A percentile compares a stretch with the other conserved stretches of the same genome.
Conservation (phyloP, 805 yeast species). For the Barnettozyma wickerhamii region DNA sequence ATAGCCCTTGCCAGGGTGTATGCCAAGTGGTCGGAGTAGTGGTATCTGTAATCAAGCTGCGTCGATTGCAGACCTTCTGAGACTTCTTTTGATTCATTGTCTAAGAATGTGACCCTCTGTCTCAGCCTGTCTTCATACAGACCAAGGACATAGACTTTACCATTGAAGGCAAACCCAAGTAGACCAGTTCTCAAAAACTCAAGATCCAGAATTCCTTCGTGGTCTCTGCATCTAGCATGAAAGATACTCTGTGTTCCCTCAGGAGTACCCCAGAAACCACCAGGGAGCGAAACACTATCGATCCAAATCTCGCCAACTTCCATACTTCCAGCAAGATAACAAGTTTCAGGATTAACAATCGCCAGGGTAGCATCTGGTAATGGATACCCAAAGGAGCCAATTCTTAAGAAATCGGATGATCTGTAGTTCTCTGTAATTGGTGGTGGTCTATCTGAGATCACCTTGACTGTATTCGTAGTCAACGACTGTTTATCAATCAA, state of each 20-base stretch:
- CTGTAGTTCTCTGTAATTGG: slow-evolving; percentile 39
- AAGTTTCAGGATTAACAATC: slow-evolving; percentile 90
- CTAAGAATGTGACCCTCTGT: slow-evolving; percentile 67
- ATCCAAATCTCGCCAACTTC: slow-evolving; percentile 97
- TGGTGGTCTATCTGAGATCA: slow-evolving; percentile 56
- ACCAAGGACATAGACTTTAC: slow-evolving; percentile 85
- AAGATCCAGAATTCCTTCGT: slow-evolving; percentile 62
- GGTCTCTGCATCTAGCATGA: slow-evolving; percentile 76
- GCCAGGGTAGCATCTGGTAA: slow-evolving; percentile 92
- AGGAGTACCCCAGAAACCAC: slow-evolving; percentile 77
- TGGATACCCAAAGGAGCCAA: slow-evolving; percentile 93
- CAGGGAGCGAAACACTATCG: slow-evolving; percentile 87
- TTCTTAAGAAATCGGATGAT: slow-evolving; percentile 50
- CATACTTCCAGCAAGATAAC: slow-evolving; percentile 63
- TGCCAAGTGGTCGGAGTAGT: slow-evolving; percentile 82
- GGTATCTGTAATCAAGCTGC: slow-evolving; percentile 45
- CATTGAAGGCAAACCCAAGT: slow-evolving; percentile 82
- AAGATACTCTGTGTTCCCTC: slow-evolving; percentile 70
- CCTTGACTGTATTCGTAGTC: slow-evolving; percentile 65
- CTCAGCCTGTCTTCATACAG: slow-evolving; percentile 87
- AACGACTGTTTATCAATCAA: slow-evolving; percentile 69
- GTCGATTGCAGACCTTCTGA: neutral
- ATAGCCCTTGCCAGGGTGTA: slow-evolving; percentile 80
- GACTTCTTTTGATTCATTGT: slow-evolving; percentile 30
- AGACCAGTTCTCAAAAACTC: slow-evolving; percentile 88